Base-by-base conservation (phyloP, 768 basidiomycete genomes). In the Boletus rubescentipes region DNA sequence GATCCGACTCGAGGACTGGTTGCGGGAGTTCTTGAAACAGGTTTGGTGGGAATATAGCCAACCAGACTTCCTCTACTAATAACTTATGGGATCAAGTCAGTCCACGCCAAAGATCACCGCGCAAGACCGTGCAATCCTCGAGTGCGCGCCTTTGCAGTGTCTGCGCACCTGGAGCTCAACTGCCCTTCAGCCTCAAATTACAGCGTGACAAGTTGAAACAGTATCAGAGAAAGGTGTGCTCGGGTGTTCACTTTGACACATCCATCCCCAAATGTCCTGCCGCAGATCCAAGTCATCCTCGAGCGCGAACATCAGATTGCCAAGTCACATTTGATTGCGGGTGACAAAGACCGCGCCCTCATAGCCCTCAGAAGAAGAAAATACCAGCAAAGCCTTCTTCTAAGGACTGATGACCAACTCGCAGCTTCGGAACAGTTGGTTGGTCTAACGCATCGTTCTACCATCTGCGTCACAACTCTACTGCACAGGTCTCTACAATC, bases 141-240 rank as follows among this genome's bases (percentile, higher is more conserved):
- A 98, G 96, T 98, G 59, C 69, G 91, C 80, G 21, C 61, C 29
- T 51, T 54, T 52, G 55, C 54, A 46, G 50, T 52, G 45, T 61
- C 47, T 49, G 35, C 61, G 35, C 11, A 49, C 47, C 44, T 57
- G 57, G 55, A 59, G 49, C 47, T 62, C 60, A 62, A 56, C 57
- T 16, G 26, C 16, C 49, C 47, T 66, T 30, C 70, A 98, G 96
- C 68, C 81, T 99, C 61, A 98, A 99, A 73, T 72, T 97, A 42
- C 97, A 99, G 70, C 81, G 97, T 32, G 97, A 99, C 74, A 98
- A 95, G 71, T 75, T 99, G 57, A 89, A 83, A 69, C 91, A 95
- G 69, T 99, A 98, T 67, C 97, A 96, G 81, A 92, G 86, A 77
- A 88, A 88, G 81, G 96, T 91, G 53, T 29, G 78, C 42, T 40